phyloP scores from a whole-genome alignment of 345 rosid genomes.

The Brassica carinata region DNA sequence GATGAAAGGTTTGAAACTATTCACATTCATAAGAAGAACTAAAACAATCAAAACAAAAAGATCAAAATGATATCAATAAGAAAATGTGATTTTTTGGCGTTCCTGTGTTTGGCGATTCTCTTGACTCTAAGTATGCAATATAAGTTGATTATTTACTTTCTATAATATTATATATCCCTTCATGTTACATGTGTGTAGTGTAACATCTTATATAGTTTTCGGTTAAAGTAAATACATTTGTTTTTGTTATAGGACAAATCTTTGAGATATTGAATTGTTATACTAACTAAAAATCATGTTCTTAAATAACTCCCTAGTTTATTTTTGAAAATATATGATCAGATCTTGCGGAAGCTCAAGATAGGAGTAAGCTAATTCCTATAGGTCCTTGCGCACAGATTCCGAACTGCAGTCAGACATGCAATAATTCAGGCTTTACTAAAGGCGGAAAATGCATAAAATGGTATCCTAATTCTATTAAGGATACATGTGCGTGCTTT shows the following conservation, averaged over 20 bases:
- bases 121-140: slow-evolving; percentile 17
- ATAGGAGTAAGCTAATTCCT: slow-evolving; percentile 29
- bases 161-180: neutral
- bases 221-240: neutral
- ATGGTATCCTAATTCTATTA: slow-evolving; percentile 17
- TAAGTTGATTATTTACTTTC: neutral
- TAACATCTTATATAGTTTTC: neutral
- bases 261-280: neutral
- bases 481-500: slow-evolving; percentile 27
- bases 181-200: neutral
- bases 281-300: neutral
- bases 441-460: slow-evolving; percentile 28
- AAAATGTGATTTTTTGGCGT: neutral
- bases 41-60: neutral
- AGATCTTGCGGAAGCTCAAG: slow-evolving; percentile 21
- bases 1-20: neutral
- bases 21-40: neutral
- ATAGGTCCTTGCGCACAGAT: slow-evolving; percentile 28
- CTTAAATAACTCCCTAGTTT: slow-evolving; percentile 1
- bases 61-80: neutral
- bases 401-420: slow-evolving; percentile 27
- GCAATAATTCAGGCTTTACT: slow-evolving; percentile 19
- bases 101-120: slow-evolving; percentile 19
- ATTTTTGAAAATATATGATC: neutral
- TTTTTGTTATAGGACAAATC: neutral